phyloP scores from a whole-genome alignment of 202 grass and related monocot genomes.

The Carex arenaria region DNA sequence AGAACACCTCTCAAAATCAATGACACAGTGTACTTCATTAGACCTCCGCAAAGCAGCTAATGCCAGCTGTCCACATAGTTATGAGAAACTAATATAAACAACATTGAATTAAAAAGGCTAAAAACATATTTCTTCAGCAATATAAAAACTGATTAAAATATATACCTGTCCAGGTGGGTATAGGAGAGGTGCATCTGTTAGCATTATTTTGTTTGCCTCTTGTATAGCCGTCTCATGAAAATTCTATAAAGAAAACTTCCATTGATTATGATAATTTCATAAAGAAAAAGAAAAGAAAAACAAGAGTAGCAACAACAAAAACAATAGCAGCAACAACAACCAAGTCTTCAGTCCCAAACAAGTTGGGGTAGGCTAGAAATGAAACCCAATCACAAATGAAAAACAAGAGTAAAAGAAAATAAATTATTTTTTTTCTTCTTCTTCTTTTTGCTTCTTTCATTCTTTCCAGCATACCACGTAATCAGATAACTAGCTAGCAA shows the following conservation, averaged over 20 bases:
- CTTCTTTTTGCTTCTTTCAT: neutral
- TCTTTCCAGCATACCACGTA: neutral
- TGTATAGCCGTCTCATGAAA: constrained; percentile 45
- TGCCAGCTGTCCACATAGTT: constrained; percentile 61
- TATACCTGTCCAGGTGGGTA: constrained; percentile 87
- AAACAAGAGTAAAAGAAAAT: neutral
- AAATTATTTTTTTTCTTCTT: neutral
- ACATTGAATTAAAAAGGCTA: constrained; percentile 24
- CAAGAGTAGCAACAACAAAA: no score
- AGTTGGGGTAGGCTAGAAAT: no score
- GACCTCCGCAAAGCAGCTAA: constrained; percentile 74
- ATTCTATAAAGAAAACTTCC: constrained; percentile 37
- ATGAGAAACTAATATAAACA: constrained; percentile 13
- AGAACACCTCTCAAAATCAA: constrained; percentile 80
- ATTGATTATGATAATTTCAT: neutral
- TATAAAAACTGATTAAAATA: constrained; percentile 18
- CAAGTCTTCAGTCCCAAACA: no score
- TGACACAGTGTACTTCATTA: constrained; percentile 49
- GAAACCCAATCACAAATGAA: neutral
- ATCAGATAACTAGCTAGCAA: neutral
- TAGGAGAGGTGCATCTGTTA: constrained; percentile 92
- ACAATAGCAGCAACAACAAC: no score
- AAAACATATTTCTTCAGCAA: constrained; percentile 27
- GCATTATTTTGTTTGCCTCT: constrained; percentile 81
- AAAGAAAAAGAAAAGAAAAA: neutral